Evolutionary conservation across 305 asterid genomes (phyloP).

Genomic region (Withania somnifera): DNA sequence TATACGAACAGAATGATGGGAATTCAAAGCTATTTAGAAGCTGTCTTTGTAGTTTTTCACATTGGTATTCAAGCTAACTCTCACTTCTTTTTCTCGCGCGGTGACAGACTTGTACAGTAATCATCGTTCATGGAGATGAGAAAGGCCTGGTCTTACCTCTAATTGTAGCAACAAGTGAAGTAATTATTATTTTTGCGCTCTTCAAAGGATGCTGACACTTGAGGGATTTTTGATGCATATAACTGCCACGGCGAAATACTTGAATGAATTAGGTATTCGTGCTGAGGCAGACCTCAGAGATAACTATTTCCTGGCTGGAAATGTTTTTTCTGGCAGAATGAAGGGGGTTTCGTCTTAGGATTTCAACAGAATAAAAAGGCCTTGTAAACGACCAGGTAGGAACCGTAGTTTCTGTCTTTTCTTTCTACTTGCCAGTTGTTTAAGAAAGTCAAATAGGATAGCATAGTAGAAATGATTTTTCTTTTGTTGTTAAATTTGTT

Average conservation of each 20-base stretch:
- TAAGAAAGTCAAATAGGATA: not conserved
- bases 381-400: slow-evolving; percentile 62
- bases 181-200: slow-evolving; percentile 58
- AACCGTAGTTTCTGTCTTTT: not conserved
- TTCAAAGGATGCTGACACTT: slow-evolving; percentile 66
- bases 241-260: slow-evolving; percentile 35
- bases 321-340: slow-evolving; percentile 75
- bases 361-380: slow-evolving; percentile 76
- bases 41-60: not conserved
- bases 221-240: slow-evolving; percentile 64
- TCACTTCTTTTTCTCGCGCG: not conserved
- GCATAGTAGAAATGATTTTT: not conserved
- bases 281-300: slow-evolving; percentile 66
- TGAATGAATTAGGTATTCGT: slow-evolving; percentile 50
- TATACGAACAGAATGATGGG: slow-evolving; percentile 69
- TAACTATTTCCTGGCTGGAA: slow-evolving; percentile 82
- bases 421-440: not conserved
- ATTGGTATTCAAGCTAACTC: not conserved
- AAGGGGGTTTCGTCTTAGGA: slow-evolving; percentile 72
- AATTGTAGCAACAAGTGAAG: slow-evolving; percentile 58
- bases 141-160: slow-evolving; percentile 83
- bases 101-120: slow-evolving; percentile 70
- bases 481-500: not conserved
- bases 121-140: slow-evolving; percentile 81
- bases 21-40: not conserved